Conservation (phyloP, 768 basidiomycete species). For the Russula earlei region DNA sequence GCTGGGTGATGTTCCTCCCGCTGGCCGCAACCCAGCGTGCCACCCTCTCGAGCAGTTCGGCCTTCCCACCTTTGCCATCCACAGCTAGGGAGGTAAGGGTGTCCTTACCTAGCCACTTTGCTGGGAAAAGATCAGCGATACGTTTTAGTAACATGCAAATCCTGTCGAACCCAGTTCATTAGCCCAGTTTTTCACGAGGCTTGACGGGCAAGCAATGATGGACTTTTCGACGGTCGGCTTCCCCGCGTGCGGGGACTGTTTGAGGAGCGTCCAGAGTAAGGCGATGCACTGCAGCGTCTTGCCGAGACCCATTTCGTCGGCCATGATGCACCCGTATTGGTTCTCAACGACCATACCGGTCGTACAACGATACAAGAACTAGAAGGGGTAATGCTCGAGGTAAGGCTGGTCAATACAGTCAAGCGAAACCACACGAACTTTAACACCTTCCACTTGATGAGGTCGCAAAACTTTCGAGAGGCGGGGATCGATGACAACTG, state of each 20-base stretch:
- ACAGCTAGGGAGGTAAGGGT: conserved; percentile 76
- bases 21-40: conserved; percentile 82
- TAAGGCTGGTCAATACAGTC: neutral
- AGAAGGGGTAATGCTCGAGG: neutral
- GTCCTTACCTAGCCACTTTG: conserved; percentile 91
- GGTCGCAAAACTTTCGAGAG: conserved; percentile 84
- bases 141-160: neutral
- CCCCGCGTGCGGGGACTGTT: conserved; percentile 84
- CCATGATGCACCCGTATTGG: conserved; percentile 96
- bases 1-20: conserved; percentile 85
- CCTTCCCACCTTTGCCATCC: conserved; percentile 87
- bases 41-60: conserved; percentile 68
- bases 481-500: conserved; percentile 92
- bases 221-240: conserved; percentile 92
- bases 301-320: conserved; percentile 97
- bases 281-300: conserved; percentile 97
- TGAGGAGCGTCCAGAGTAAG: conserved; percentile 88
- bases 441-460: conserved; percentile 97
- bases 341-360: conserved; percentile 89
- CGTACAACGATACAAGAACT: conserved; percentile 95
- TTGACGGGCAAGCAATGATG: conserved; percentile 94
- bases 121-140: conserved; percentile 33
- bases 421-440: conserved; percentile 41
- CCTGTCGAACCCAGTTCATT: conserved; percentile 72
- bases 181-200: conserved; percentile 97